Percentiles rank a stretch among this genome's conserved stretches.
phyloP scores from a whole-genome alignment of 441 rosid genomes.

The Isatis lusitanica region DNA sequence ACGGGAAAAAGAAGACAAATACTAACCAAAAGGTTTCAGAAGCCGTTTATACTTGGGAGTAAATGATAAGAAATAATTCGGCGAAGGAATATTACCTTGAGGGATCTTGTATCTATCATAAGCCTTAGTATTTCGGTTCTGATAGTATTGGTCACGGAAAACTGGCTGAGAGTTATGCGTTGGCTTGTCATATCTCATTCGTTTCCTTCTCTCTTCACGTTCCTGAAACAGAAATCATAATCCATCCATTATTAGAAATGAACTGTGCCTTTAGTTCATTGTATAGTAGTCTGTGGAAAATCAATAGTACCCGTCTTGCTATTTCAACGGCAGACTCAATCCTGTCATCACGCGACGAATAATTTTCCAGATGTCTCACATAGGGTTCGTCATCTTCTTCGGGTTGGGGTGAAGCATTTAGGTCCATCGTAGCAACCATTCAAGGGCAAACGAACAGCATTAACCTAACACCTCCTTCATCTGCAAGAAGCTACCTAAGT shows the following conservation, averaged over 20 bases:
- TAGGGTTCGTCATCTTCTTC: constrained; percentile 95
- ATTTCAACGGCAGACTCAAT: constrained; percentile 74
- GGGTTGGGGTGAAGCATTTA: constrained; percentile 90
- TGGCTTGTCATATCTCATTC: constrained; percentile 71
- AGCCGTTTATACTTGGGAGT: not conserved
- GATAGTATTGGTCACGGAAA: constrained; percentile 53
- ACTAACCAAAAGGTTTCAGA: constrained; percentile 14
- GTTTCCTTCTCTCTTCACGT: constrained; percentile 90
- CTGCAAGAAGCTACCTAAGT: constrained; percentile 17
- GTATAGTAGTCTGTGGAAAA: not conserved
- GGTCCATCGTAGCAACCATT: constrained; percentile 88
- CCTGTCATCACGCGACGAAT: constrained; percentile 51
- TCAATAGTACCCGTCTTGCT: constrained; percentile 71
- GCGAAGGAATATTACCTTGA: constrained; percentile 54
- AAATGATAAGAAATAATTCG: not conserved
- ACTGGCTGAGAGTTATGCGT: constrained; percentile 50
- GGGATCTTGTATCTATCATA: constrained; percentile 83
- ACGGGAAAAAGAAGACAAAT: constrained; percentile 9
- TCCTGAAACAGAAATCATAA: constrained; percentile 49
- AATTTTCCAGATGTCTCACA: constrained; percentile 58
- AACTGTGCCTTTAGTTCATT: not conserved
- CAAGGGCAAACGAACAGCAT: constrained; percentile 52
- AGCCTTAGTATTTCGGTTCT: constrained; percentile 45
- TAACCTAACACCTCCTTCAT: constrained; percentile 22
- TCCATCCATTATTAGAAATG: not conserved